Base-by-base conservation (phyloP, 345 rosid genomes). In the Brassica carinata region DNA sequence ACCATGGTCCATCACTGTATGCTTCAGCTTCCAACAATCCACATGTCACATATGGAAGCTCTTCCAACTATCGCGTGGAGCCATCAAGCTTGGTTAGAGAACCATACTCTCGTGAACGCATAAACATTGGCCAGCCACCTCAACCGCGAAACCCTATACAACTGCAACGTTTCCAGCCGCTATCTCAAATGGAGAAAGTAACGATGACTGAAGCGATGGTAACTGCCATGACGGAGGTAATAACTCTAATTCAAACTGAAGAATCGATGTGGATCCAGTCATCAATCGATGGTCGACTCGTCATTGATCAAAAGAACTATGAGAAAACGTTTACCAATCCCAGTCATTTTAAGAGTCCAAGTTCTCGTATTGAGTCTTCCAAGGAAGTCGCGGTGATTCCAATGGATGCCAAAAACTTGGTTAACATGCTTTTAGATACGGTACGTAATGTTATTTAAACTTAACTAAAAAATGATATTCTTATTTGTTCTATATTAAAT, bases 201-300 rank as follows among this genome's bases (percentile, higher is more conserved):
- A 2, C 77, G 61, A 85, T 88, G 88, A 10, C 69, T 29, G 87
- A 90, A 79, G 77, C 69, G 27, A 88, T 88, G 2, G 40, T 18
- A 3, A 36, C 14, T 27, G 93, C 96, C 9, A 74, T 83, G 38
- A 85, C 86, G 10, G 96, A 94, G 67, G 53, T 94, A 62, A 30
- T 76, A 1, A 84, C 53, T 74, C 87, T 92, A 29, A 14, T 88
- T 67, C 65, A 36, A 33, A 53, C 81, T 8, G 74, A 88, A 18
- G 96, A 89, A 36, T 90, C 90, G 1, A 61, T 92, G 48, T 92
- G 98, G 98, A 77, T 75, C n/a, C 87, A 76, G 68, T 76, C 90
- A 6, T 51, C 85, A 0, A 59, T 74, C 3, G 84, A 83, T 75
- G 88, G 87, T 63, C 85, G 83, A 76, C 85, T 67, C 7, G 58